Percentiles rank a stretch among this genome's conserved stretches.
These are phyloP conservation scores for Colletotrichum acutatum DNA, from an alignment of 2,329 filamentous ascomycete genomes.

Conservation along the genomic window DNA sequence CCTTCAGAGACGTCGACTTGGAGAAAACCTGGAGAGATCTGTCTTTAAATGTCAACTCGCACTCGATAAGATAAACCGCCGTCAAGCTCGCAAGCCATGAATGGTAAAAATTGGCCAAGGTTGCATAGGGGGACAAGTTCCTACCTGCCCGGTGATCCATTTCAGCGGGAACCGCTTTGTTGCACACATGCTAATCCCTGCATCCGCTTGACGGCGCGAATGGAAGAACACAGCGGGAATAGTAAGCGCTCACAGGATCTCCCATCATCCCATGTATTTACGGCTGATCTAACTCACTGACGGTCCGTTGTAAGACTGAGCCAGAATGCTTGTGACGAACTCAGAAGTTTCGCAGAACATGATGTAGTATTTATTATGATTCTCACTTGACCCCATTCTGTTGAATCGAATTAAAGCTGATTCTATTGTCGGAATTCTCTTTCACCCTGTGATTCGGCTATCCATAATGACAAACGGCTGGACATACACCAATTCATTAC, in stretches of 20 bases:
- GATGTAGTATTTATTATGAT: background rate
- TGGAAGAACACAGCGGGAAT: background rate
- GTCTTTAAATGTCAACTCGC: too few species aligned
- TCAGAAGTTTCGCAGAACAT: background rate
- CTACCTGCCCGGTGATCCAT: background rate
- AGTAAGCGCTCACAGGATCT: background rate
- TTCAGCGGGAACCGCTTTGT: background rate
- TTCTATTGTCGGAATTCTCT: too few species aligned
- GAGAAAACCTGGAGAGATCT: too few species aligned
- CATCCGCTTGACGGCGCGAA: background rate
- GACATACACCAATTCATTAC: too few species aligned
- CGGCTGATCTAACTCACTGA: background rate
- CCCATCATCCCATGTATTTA: background rate
- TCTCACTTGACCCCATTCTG: background rate
- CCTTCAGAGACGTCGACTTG: too few species aligned
- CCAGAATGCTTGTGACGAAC: background rate
- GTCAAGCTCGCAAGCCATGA: too few species aligned
- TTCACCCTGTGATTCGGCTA: too few species aligned
- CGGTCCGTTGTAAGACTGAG: background rate
- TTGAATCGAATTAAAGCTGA: background rate
- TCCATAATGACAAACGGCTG: too few species aligned
- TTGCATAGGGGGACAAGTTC: too few species aligned
- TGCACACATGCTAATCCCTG: background rate
- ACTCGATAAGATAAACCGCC: too few species aligned
- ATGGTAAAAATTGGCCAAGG: too few species aligned